Evolutionary conservation across 139 green algal species (phyloP), one percentile per base, ranked within the genome.

Genomic region (Asterochloris sp.): DNA sequence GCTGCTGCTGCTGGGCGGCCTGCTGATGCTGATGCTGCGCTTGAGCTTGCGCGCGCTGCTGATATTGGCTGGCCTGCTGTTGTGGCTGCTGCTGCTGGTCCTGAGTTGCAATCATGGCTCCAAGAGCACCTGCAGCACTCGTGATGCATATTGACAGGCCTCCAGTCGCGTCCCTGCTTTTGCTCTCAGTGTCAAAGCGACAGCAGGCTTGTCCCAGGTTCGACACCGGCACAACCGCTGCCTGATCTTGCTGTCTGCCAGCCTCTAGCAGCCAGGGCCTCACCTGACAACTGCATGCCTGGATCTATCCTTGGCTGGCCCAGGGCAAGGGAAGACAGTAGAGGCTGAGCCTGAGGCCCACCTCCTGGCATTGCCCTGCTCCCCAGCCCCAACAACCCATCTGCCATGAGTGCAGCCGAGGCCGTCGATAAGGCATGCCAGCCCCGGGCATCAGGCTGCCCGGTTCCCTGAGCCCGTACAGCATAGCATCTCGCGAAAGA

Each of bases 1-100:
- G 76, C 74, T 78, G 64, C 62, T 73, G 62, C 68, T 88, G 80
- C 84, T 87, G 60, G 54, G 81, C 74, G 38, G 63, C 66, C 23
- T 83, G 78, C 78, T 83, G 78, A 23, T 76, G 77, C 63, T 85
- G 78, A 68, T 83, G 66, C 81, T 79, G 81, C 71, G 27, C 64
- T 73, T 80, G 73, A 73, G 80, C 73, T 71, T 79, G 73, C 80
- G 63, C 28, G 62, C 74, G 80, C 75, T 67, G 54, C 8, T 67
- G 75, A 21, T 27, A 38, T 38, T 47, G 54, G 24, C 28, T 67
- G 17, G 75, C 54, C 54, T 69, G 75, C 54, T 28, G 38, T 14
- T 4, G 75, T n/a, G 38, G 75, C 47, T 67, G 75, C 47, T 62
- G 74, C 21, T 63, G 74, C 28, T 62, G 74, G 76, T 73, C 74